Base-by-base conservation (phyloP, 495 filamentous ascomycete species). In the Choiromyces venosus region DNA sequence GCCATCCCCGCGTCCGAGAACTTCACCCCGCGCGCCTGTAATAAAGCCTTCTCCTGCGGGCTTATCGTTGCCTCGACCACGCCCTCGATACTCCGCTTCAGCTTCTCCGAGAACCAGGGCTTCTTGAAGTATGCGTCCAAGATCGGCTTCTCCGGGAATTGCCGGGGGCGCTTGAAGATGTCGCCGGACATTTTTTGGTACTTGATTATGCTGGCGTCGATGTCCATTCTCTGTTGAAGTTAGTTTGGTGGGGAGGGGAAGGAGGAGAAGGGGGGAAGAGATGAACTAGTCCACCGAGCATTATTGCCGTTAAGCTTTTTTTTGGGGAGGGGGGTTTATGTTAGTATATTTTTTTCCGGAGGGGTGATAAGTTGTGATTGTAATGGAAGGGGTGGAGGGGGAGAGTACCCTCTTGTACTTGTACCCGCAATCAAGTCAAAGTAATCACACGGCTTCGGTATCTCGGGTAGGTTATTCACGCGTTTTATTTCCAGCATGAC, bases 401-500 rank as follows among this genome's bases (percentile, higher is more conserved):
- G 66, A 9, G 67, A 73, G 68, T 76, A 81, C 82, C 83, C 83
- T 73, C 83, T 83, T 14, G 83, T 84, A 65, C 77, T 81, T 7
- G 83, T 84, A 2, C 83, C 83, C 1, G 75, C 80, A 29, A 84
- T 82, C 38, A 82, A 82, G 74, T 84, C 83, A 56, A 84, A 84
- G 69, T 84, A 82, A 37, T 84, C 82, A 73, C 83, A 83, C 18
- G 83, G 83, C 18, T 74, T 78, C 21, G 76, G 76, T 37, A 78
- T 64, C 18, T 25, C n/a, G 56, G 42, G 67, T 8, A 73, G 52
- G 25, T 74, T 77, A 3, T 71, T 68, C 84, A 95, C 92, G 81
- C 95, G 92, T 81, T 93, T 97, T 9, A 91, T 92, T 44, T 91
- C 87, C 83, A 96, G 91, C 95, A 99, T 99, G 65, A 99, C 86